A percentile compares a stretch with the other conserved stretches of the same genome.
Conservation (phyloP, 768 basidiomycete species). For the Pseudohyphozyma bogoriensis region DNA sequence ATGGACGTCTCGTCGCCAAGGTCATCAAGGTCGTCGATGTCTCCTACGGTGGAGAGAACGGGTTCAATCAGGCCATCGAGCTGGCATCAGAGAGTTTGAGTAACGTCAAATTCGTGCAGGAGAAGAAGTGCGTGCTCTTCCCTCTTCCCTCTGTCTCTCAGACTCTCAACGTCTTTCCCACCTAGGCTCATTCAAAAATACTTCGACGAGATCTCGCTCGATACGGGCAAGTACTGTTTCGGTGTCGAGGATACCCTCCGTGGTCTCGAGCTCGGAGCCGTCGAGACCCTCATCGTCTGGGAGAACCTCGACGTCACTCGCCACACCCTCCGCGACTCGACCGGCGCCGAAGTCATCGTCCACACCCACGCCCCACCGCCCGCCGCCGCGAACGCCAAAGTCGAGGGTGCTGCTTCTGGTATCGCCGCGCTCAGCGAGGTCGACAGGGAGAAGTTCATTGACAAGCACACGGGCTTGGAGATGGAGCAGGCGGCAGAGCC, state of each 20-base stretch:
- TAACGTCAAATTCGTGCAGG: conserved; percentile 99
- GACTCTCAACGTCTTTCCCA: not conserved
- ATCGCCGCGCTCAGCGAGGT: conserved; percentile 48
- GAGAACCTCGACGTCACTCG: conserved; percentile 90
- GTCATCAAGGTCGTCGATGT: conserved; percentile 98
- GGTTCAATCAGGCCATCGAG: conserved; percentile 99
- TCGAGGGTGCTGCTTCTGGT: conserved; percentile 11
- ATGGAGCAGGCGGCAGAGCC: conserved; percentile 86
- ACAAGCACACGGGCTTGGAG: conserved; percentile 87
- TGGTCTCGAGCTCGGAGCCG: conserved; percentile 87
- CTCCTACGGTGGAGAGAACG: conserved; percentile 96
- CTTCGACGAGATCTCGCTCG: conserved; percentile 98
- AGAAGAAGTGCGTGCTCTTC: conserved; percentile 53
- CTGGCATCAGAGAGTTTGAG: conserved; percentile 88
- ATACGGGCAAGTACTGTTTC: conserved; percentile 92
- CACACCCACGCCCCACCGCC: conserved; percentile 47
- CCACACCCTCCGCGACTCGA: conserved; percentile 74
- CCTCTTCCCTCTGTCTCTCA: no score
- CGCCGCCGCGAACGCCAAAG: conserved; percentile 18
- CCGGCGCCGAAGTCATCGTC: conserved; percentile 67
- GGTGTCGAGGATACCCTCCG: conserved; percentile 95
- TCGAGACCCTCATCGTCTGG: conserved; percentile 97
- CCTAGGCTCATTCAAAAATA: conserved; percentile 79
- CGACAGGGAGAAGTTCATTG: conserved; percentile 86
- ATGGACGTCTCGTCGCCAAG: conserved; percentile 74